A percentile compares a stretch with the other conserved stretches of the same genome.
Conservation (phyloP, 1,284 basidiomycete species). For the Sanghuangporus sanghuang region DNA sequence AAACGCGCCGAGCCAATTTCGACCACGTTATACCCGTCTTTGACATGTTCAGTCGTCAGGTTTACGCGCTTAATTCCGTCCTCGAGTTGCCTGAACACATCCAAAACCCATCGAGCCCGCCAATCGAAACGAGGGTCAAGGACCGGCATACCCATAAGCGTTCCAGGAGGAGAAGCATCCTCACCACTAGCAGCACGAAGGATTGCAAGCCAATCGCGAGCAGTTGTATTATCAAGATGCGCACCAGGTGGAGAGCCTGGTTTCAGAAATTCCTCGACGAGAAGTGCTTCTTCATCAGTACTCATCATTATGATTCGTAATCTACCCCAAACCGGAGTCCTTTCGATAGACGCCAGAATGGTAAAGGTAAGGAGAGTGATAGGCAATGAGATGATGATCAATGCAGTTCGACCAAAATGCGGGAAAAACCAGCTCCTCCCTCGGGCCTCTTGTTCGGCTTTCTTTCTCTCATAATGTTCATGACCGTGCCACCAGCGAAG, state of each 20-base stretch:
- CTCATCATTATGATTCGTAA: slow-evolving; percentile 15
- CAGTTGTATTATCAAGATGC: background rate
- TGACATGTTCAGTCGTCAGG: slow-evolving; percentile 4
- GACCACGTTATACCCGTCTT: background rate
- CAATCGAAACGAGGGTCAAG: slow-evolving; percentile 7
- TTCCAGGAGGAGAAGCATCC: slow-evolving; percentile 9
- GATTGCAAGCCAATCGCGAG: slow-evolving; percentile 15
- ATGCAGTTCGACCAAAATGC: slow-evolving; percentile 10
- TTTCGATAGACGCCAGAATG: slow-evolving; percentile 10
- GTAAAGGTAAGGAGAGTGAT: slow-evolving; percentile 1
- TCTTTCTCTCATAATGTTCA: background rate
- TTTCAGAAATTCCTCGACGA: slow-evolving; percentile 13
- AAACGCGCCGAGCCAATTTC: background rate
- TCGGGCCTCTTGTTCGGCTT: background rate
- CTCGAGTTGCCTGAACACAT: slow-evolving; percentile 9
- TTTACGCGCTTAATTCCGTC: slow-evolving; percentile 1
- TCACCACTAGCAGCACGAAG: slow-evolving; percentile 8
- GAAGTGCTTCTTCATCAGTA: slow-evolving; percentile 11
- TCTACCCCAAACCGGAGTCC: slow-evolving; percentile 13
- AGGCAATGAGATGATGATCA: background rate
- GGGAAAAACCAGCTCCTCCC: background rate
- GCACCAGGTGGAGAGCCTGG: slow-evolving; percentile 7
- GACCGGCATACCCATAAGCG: slow-evolving; percentile 6
- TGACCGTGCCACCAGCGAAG: slow-evolving; percentile 12
- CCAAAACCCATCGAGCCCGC: slow-evolving; percentile 12